A percentile compares a stretch with the other conserved stretches of the same genome.
Conservation (phyloP, 1,139 yeast species). For the Petasospora rhodanensis region DNA sequence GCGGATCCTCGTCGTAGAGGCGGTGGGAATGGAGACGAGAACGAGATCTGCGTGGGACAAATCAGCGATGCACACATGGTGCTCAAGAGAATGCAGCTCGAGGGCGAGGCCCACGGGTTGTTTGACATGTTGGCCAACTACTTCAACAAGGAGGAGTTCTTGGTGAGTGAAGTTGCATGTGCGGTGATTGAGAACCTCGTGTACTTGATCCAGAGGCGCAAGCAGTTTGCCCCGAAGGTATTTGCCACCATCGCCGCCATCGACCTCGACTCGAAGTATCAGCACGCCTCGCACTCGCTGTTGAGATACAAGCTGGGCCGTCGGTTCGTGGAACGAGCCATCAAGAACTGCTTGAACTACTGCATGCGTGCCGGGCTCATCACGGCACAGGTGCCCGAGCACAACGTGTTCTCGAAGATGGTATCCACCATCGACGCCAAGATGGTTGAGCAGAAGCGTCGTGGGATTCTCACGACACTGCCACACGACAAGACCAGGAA, state of each 20-base stretch:
- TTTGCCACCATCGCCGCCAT: slow-evolving; percentile 39
- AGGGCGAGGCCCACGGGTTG: slow-evolving; percentile 67
- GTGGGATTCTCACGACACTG: slow-evolving; percentile 21
- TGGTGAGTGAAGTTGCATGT: slow-evolving; percentile 52
- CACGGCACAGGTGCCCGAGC: slow-evolving; percentile 14
- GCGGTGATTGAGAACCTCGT: slow-evolving; percentile 52
- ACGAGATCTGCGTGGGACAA: slow-evolving; percentile 52
- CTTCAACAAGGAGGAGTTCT: slow-evolving; percentile 48
- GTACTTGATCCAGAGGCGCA: slow-evolving; percentile 51
- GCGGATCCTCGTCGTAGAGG: slow-evolving; percentile 27
- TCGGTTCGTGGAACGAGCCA: slow-evolving; percentile 44
- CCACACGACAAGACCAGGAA: slow-evolving; percentile 24
- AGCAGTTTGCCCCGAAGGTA: slow-evolving; percentile 43
- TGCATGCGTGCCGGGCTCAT: slow-evolving; percentile 32
- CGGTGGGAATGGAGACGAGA: slow-evolving; percentile 9
- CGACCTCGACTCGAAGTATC: slow-evolving; percentile 34
- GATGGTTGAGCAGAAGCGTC: slow-evolving; percentile 25
- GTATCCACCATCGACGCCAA: slow-evolving; percentile 20
- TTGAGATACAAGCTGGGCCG: slow-evolving; percentile 38
- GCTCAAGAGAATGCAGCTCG: slow-evolving; percentile 38
- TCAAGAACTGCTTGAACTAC: slow-evolving; percentile 43
- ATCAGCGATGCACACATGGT: slow-evolving; percentile 67
- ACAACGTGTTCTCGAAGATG: slow-evolving; percentile 16
- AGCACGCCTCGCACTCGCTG: slow-evolving; percentile 31
- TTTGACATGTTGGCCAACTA: slow-evolving; percentile 60